Base-by-base conservation (phyloP, 495 filamentous ascomycete genomes). In the Aspergillus funiculosus region DNA sequence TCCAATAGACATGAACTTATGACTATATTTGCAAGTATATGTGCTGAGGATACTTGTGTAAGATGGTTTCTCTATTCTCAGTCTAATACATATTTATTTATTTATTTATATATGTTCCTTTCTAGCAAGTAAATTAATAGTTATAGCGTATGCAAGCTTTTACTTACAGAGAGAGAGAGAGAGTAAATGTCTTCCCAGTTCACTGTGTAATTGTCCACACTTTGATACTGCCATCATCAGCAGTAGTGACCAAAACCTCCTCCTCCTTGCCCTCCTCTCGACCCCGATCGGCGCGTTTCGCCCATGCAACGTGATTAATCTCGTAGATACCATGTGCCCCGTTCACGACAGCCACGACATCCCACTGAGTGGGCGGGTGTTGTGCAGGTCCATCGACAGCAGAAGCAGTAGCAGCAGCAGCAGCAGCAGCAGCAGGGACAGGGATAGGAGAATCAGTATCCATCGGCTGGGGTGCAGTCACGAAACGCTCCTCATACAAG, bases 301-400 rank as follows among this genome's bases (percentile, higher is more conserved):
- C 67, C 91, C 92, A 97, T 6, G 78, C 77, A 22, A 89, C 78
- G 60, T 94, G 86, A 50, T 98, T 98, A 52, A 97, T 72, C 63
- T 98, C 92, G 59, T 88, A 95, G 4, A 92, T 85, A 0, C 84
- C 89, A 62, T 98, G 92, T 4, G 85, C 87, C 7, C 76, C 79
- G 24, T 80, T 71, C 1, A 86, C 47, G 24, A 78, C 76, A 0
- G 79, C 80, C 26, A 88, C 47, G 20, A 89, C 61, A 10, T 69
- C 67, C 90, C 92, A 95, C 39, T 77, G 73, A 5, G 75, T 81
- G 15, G 43, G 37, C 25, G 25, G 58, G 61, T 8, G 35, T 4
- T 3, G 38, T 13, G 29, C 10, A 34, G 18, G 9, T 13, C 10
- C 28, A 21, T 32, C 11, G 1, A 0, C 19, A 25, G 20, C 13